Evolutionary conservation across 163 green algal species (phyloP).

Genomic region (Scenedesmus sp.): DNA sequence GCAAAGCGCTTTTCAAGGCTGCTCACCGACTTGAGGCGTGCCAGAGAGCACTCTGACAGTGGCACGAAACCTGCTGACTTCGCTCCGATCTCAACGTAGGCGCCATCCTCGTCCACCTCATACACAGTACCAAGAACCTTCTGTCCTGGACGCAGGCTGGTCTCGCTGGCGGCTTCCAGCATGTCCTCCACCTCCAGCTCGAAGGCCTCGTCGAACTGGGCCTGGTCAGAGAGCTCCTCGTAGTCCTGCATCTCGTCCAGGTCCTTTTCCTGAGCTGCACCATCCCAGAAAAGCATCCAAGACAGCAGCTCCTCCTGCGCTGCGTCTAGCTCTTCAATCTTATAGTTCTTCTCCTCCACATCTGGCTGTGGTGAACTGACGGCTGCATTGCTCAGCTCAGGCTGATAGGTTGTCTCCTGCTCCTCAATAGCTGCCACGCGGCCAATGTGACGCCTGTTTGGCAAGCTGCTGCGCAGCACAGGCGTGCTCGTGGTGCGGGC

Average conservation of each 20-base stretch:
- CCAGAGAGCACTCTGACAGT: conserved; percentile 84
- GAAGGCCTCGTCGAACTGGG: conserved; percentile 57
- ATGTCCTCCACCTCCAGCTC: conserved; percentile 74
- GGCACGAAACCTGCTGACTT: conserved; percentile 93
- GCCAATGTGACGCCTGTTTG: conserved; percentile 49
- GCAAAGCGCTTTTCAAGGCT: neutral
- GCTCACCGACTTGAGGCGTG: conserved; percentile 79
- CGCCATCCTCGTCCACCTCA: conserved; percentile 89
- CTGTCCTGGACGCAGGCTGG: conserved; percentile 74
- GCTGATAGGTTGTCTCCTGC: conserved; percentile 49
- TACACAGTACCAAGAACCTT: conserved; percentile 86
- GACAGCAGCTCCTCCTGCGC: conserved; percentile 74
- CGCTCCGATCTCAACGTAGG: conserved; percentile 94
- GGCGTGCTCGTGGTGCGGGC: conserved; percentile 9
- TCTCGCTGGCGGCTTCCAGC: conserved; percentile 56
- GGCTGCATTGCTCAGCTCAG: conserved; percentile 32
- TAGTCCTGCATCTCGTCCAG: conserved; percentile 79
- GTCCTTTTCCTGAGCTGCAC: conserved; percentile 70
- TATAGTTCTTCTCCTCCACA: conserved; percentile 41
- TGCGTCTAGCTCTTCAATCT: conserved; percentile 66
- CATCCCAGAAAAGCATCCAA: conserved; percentile 70
- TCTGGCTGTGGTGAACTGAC: conserved; percentile 23
- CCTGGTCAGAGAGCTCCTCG: conserved; percentile 74
- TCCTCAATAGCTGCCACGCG: conserved; percentile 52
- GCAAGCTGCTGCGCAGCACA: conserved; percentile 32